Evolutionary conservation across 2,329 filamentous ascomycete genomes (phyloP).

Genomic region (Paracoccidioides brasiliensis): DNA sequence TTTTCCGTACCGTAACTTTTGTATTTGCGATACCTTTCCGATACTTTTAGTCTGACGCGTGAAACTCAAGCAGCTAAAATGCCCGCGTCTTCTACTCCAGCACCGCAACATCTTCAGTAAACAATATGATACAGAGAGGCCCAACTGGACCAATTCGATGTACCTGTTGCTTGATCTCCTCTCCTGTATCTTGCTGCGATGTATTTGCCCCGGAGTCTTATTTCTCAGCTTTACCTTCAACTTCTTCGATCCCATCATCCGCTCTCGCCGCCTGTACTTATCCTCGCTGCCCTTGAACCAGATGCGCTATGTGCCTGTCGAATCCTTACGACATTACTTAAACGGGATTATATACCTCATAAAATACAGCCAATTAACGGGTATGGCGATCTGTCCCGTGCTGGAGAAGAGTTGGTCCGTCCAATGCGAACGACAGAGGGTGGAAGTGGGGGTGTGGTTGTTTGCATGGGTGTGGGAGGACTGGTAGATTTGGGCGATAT

Average conservation of each 20-base stretch:
- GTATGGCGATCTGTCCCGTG: constrained; percentile 75
- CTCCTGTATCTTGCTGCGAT: constrained; percentile 37
- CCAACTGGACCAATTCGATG: not conserved
- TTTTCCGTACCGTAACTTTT: not conserved
- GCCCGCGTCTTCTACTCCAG: not conserved
- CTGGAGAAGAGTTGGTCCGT: constrained; percentile 62
- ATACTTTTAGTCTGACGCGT: constrained; percentile 1
- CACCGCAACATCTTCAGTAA: not conserved
- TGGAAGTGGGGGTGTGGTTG: constrained; percentile 74
- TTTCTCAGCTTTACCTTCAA: constrained; percentile 83
- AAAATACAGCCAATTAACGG: constrained; percentile 93
- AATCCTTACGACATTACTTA: constrained; percentile 83
- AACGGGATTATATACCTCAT: constrained; percentile 93
- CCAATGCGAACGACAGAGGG: constrained; percentile 80
- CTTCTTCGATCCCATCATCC: constrained; percentile 77
- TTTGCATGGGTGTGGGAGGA: constrained; percentile 86
- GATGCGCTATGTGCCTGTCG: constrained; percentile 92
- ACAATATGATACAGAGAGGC: not conserved
- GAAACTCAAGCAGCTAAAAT: not conserved
- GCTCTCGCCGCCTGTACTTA: constrained; percentile 77
- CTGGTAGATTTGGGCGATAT: constrained; percentile 75
- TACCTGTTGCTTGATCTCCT: not conserved
- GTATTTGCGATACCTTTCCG: not conserved
- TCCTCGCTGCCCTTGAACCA: constrained; percentile 86
- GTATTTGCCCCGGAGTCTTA: constrained; percentile 85